Base-by-base conservation (phyloP, 352 stramenopile species). In the Phytopythium mirpurense region DNA sequence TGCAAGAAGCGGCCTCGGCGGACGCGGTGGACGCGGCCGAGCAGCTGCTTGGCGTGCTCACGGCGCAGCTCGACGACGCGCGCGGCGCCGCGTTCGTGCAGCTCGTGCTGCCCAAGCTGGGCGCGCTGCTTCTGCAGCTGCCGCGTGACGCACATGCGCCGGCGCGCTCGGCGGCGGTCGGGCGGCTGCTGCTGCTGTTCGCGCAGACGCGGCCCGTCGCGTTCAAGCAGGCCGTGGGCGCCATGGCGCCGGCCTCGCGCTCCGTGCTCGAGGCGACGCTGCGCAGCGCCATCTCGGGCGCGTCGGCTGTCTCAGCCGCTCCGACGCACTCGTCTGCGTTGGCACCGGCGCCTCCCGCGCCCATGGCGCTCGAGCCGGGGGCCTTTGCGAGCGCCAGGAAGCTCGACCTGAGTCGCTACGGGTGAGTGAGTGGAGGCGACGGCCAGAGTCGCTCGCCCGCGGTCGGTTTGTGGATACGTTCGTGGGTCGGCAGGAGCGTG, bases 31-130 rank as follows among this genome's bases (percentile, higher is more conserved):
- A 72, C 32, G 68, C 77, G 44, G 63, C 72, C 0, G 77, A 86
- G 23, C 52, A 60, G 29, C 64, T 87, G 40, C 60, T 92, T 29
- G 65, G 65, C 7, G 38, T 87, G 11, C 36, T 88, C 19, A 65
- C 64, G 2, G 54, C 60, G 11, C 78, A 86, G 47, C 53, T 92
- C 12, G 60, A 74, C 36, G 78, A 84, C 10, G 44, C 58, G 0
- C 65, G 74, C 51, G 72, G 73, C 5, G 51, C 63, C 3, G 50
- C 65, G 23, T 88, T 89, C 56, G 82, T 90, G 24, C 59, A 65
- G 18, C 60, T 90, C 41, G 54, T 90, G 50, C 65, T 90, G 9
- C 74, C 82, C 5, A 74, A 72, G 59, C 53, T 92, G 31, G 66
- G 69, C 8, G 44, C 24, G 31, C 36, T 88, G 16, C 58, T 86